Base-by-base conservation (phyloP, 2,329 filamentous ascomycete genomes). In the Fusarium irregulare region DNA sequence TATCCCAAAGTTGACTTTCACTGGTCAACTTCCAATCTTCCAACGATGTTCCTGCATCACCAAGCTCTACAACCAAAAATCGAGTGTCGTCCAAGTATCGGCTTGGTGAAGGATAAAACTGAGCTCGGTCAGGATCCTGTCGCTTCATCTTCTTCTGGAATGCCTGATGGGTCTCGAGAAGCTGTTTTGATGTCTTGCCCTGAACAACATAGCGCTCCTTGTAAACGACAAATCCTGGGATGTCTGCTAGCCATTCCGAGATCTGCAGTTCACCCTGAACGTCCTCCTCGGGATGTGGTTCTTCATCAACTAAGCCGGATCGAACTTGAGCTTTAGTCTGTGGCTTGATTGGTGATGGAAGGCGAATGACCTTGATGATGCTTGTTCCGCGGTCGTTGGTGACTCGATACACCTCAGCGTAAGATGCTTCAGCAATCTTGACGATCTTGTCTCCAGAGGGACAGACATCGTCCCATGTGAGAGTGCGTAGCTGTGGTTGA, bases 351-450 rank as follows among this genome's bases (percentile, higher is more conserved):
- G 86, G 86, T 1, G 87, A 89, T 13, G 84, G 78, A 12, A 91
- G 82, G 4, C 88, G 84, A 61, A 91, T 88, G 21, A 87, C 85
- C 71, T 91, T 91, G 78, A 91, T 87, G 73, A 91, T 89, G 76
- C 87, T 90, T 27, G 86, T 88, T 11, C 88, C 88, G 18, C 84
- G 81, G 46, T 83, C 80, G 73, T 89, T 90, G 48, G 82, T 86
- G 68, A 91, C 83, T 12, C 88, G 87, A 71, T 90, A 91, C 12
- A 91, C 88, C 75, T 91, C 89, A 8, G 89, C 88, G 70, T 87
- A 91, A 4, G 89, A 91, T 7, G 89, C 88, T 75, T 91, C 89
- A 12, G 89, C 88, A 53, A 91, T 91, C 78, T 91, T 91, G 45
- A 83, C 82, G 50, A 91, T 87, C 37, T 78, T 77, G 72, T 87